Evolutionary conservation across 2,329 filamentous ascomycete genomes (phyloP).

Genomic region (Dothistroma septosporum): DNA sequence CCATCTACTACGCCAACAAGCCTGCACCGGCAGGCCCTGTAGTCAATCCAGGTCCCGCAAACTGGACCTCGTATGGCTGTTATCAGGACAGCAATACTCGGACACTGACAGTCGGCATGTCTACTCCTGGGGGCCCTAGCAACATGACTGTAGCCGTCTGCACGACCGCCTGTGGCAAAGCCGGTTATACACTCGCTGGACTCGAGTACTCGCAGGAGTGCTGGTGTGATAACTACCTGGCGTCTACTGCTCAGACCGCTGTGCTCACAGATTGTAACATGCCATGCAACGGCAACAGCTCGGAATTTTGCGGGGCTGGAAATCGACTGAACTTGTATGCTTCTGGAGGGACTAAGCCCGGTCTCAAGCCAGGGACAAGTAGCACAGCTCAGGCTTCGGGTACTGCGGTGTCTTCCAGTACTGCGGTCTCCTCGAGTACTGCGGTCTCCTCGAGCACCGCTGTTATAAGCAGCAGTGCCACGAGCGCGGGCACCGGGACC

Average conservation of each 20-base stretch:
- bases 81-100: conserved; percentile 28
- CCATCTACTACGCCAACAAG: conserved; percentile 26
- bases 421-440: neutral
- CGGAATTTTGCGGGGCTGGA: conserved; percentile 30
- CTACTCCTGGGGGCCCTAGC: conserved; percentile 21
- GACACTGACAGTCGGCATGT: conserved; percentile 19
- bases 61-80: conserved; percentile 33
- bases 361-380: conserved; percentile 14
- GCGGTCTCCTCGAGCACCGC: neutral
- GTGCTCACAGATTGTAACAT: conserved; percentile 27
- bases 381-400: conserved; percentile 7
- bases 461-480: neutral
- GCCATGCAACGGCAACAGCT: conserved; percentile 29
- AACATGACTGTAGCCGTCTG: conserved; percentile 30
- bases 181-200: conserved; percentile 32
- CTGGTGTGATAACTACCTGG: conserved; percentile 29
- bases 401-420: neutral
- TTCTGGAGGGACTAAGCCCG: conserved; percentile 19
- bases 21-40: conserved; percentile 17
- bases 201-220: conserved; percentile 37
- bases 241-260: conserved; percentile 16
- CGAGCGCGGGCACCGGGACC: neutral
- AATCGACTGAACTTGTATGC: conserved; percentile 27
- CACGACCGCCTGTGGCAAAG: conserved; percentile 25
- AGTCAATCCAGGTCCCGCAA: conserved; percentile 19